These are phyloP conservation scores for Phlebiopsis flavidoalba DNA, from an alignment of 768 basidiomycete species.

Conservation along the genomic window DNA sequence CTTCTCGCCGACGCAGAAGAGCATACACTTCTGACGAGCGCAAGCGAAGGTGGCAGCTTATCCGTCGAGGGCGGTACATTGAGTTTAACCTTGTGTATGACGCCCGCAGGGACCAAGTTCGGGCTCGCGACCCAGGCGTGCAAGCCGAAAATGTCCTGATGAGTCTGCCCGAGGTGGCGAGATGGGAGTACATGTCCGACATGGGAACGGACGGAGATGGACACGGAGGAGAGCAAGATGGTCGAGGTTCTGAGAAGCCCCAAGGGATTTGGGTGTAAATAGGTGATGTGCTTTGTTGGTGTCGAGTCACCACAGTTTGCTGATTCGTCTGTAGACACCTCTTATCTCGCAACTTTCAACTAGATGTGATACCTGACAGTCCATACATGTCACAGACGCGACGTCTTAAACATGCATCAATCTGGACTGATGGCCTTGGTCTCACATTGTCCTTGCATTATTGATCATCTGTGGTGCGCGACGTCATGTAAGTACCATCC, in stretches of 20 bases:
- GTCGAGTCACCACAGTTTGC: too few relatives aligned
- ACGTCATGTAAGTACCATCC: too few relatives aligned
- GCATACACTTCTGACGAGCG: conserved; percentile 49
- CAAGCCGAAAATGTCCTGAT: conserved; percentile 55
- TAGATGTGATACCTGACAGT: too few relatives aligned
- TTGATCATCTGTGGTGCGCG: too few relatives aligned
- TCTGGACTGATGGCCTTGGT: too few relatives aligned
- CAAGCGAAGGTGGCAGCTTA: conserved; percentile 82
- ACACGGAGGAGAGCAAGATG: conserved; percentile 42
- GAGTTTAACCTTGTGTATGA: conserved; percentile 71
- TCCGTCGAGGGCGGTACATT: conserved; percentile 85
- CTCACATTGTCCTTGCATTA: too few relatives aligned
- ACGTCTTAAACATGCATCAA: too few relatives aligned
- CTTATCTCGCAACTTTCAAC: too few relatives aligned
- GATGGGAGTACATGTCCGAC: conserved; percentile 59
- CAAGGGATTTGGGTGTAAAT: conserved; percentile 34
- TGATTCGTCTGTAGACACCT: too few relatives aligned
- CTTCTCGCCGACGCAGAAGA: conserved; percentile 36
- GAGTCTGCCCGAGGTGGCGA: conserved; percentile 50
- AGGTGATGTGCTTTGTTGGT: too few relatives aligned
- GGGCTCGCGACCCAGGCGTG: conserved; percentile 50
- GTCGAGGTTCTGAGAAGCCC: conserved; percentile 41
- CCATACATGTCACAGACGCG: too few relatives aligned
- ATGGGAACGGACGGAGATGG: conserved; percentile 36
- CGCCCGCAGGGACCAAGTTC: conserved; percentile 58